Evolutionary conservation across 2,329 filamentous ascomycete species (phyloP), one percentile per base, ranked within the genome.

Genomic region (Sarocladiaceae sp.): DNA sequence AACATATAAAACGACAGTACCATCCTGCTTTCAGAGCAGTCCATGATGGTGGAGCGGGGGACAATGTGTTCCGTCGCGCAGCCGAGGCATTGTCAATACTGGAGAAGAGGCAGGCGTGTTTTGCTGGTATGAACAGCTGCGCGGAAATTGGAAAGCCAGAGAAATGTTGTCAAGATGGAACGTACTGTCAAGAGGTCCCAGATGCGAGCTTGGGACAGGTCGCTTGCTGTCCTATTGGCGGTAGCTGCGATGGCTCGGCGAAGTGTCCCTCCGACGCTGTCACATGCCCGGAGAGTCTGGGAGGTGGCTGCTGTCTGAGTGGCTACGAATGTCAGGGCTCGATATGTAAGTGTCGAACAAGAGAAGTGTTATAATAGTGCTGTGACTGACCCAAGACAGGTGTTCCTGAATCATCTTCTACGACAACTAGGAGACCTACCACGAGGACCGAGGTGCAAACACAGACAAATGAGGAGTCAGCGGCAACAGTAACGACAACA

Each of bases 301-400:
- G 87, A 3, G 88, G 87, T 13, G 88, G 88, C 2, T 93, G 88
- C 62, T 93, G 88, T 64, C 82, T 91, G 11, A 74, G 83, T 0
- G 87, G 86, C 4, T 91, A 82, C 61, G 73, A 79, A 1, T 93
- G 88, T 60, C 74, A 81, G 53, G 84, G 84, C 17, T 71, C 84
- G 53, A 88, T 88, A 22, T 93, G 88, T 84, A 71, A 78, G 75
- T 78, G 12, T 28, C 20, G 2, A 35, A 12, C 26, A 12, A 26
- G 18, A 25, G 40, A 69, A 67, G 66, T 50, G 61, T 70, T 12
- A n/a, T n/a, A n/a, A n/a, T n/a, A n/a, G n/a, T n/a, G n/a, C n/a
- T n/a, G n/a, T n/a, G n/a, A n/a, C n/a, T n/a, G n/a, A n/a, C n/a
- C n/a, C n/a, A 12, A 26, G 18, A 25, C 42, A 69, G 67, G 66